A percentile compares a stretch with the other conserved stretches of the same genome.
Evolutionary conservation across 441 rosid genomes (phyloP).

Genomic region (Pelargonium citronellum): DNA sequence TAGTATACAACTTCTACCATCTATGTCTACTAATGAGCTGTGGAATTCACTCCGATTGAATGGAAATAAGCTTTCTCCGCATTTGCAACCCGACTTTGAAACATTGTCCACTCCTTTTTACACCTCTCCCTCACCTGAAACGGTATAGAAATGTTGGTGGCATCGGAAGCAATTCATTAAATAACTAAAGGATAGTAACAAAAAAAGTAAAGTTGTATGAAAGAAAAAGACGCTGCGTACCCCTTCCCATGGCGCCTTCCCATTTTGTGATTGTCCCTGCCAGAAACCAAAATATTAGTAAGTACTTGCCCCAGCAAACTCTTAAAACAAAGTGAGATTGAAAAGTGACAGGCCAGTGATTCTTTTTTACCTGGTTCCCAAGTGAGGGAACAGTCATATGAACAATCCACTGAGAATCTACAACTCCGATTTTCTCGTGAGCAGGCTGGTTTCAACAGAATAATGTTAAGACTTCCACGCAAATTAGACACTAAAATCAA

Average conservation of each 20-base stretch:
- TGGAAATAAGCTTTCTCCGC: slow-evolving; percentile 61
- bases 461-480: not conserved
- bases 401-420: slow-evolving; percentile 96
- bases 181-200: too few species aligned
- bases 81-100: slow-evolving; percentile 49
- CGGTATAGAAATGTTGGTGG: too few species aligned
- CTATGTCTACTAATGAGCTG: slow-evolving; percentile 27
- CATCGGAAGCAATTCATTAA: slow-evolving; percentile 1
- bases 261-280: slow-evolving; percentile 66
- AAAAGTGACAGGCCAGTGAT: slow-evolving; percentile 10
- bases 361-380: slow-evolving; percentile 63
- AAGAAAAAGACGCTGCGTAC: slow-evolving; percentile 30
- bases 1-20: not conserved
- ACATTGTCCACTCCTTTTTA: slow-evolving; percentile 76
- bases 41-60: slow-evolving; percentile 29
- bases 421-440: slow-evolving; percentile 92
- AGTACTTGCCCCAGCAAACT: slow-evolving; percentile 12
- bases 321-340: not conserved
- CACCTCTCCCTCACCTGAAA: slow-evolving; percentile 85
- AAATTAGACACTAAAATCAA: not conserved
- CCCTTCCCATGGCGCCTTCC: slow-evolving; percentile 83
- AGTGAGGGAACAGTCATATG: slow-evolving; percentile 92
- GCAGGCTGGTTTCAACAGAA: slow-evolving; percentile 61
- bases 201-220: not conserved
- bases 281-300: slow-evolving; percentile 4